These are phyloP conservation scores for Incumbomyces delicatus DNA, from an alignment of 2,329 filamentous ascomycete genomes.

Conservation along the genomic window DNA sequence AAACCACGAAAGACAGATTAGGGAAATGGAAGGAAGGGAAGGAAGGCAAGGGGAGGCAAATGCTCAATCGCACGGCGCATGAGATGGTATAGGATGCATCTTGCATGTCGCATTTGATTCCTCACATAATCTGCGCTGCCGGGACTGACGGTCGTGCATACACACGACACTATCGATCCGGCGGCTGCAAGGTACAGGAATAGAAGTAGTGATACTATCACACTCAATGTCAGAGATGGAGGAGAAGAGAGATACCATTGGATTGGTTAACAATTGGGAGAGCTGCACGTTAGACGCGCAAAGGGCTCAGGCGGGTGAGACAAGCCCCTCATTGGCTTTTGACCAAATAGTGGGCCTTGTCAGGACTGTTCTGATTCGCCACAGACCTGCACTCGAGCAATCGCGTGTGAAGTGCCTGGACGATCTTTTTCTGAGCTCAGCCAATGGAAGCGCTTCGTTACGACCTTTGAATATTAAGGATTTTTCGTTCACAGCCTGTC, in stretches of 20 bases:
- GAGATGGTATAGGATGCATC: slow-evolving; percentile 4
- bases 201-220: slow-evolving; percentile 11
- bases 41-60: too few species aligned
- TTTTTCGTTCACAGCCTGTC: too few species aligned
- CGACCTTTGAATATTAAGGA: too few species aligned
- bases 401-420: too few species aligned
- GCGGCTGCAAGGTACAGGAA: slow-evolving; percentile 5
- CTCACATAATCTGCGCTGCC: not conserved
- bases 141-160: not conserved
- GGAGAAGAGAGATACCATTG: too few species aligned
- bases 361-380: too few species aligned
- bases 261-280: not conserved
- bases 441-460: not conserved
- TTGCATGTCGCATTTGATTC: slow-evolving; percentile 1
- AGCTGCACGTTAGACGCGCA: not conserved
- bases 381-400: too few species aligned
- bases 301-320: not conserved
- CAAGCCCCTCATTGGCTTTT: not conserved
- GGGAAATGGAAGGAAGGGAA: not conserved
- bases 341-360: too few species aligned
- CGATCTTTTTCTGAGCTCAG: not conserved
- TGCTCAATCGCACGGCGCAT: slow-evolving; percentile 7
- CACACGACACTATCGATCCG: not conserved
- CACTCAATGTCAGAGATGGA: slow-evolving; percentile 11
- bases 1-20: slow-evolving; percentile 4